Conservation (phyloP, 805 yeast genomes). For the Tetrapisispora phaffii region DNA sequence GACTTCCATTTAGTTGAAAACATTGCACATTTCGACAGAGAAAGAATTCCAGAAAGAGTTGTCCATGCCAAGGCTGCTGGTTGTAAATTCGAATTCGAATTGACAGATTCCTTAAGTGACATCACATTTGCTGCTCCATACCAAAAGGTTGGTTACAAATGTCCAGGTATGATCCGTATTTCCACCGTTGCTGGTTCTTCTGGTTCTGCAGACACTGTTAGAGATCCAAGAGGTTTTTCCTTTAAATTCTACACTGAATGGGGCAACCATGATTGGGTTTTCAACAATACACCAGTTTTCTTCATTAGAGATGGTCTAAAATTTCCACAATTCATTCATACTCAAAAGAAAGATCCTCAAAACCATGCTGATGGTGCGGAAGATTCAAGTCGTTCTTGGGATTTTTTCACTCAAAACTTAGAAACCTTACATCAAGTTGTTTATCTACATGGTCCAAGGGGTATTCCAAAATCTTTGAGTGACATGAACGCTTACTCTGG, state of each 20-base stretch:
- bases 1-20: constrained; percentile 49
- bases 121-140: constrained; percentile 37
- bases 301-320: constrained; percentile 69
- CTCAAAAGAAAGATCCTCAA: constrained; percentile 75
- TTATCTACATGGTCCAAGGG: constrained; percentile 50
- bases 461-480: constrained; percentile 46
- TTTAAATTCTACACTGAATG: constrained; percentile 74
- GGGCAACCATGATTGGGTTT: constrained; percentile 77
- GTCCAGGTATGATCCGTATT: constrained; percentile 39
- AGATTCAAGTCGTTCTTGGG: constrained; percentile 50
- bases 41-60: constrained; percentile 57
- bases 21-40: constrained; percentile 52
- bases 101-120: constrained; percentile 48
- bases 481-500: constrained; percentile 59
- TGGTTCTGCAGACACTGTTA: constrained; percentile 73
- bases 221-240: constrained; percentile 84
- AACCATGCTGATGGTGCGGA: constrained; percentile 32
- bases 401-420: constrained; percentile 44
- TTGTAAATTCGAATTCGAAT: constrained; percentile 49
- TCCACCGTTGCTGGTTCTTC: constrained; percentile 83
- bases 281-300: constrained; percentile 79
- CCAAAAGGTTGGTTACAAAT: constrained; percentile 34
- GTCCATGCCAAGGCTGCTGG: constrained; percentile 64
- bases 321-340: constrained; percentile 81
- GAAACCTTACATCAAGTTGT: constrained; percentile 50